These are phyloP conservation scores for Zalaria sp. DNA, from an alignment of 2,329 filamentous ascomycete genomes.

Conservation along the genomic window DNA sequence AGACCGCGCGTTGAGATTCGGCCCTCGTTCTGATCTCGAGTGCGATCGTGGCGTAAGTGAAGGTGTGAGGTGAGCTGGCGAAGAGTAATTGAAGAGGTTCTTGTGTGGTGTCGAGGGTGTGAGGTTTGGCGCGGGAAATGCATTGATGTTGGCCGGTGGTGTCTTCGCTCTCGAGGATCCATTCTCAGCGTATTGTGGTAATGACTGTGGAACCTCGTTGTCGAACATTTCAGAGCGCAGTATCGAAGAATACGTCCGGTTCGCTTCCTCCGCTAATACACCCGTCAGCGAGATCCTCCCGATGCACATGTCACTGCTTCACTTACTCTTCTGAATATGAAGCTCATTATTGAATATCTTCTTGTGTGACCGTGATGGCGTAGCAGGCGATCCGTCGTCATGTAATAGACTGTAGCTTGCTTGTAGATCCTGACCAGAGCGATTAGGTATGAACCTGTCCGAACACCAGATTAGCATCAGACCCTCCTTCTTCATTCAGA, in stretches of 20 bases:
- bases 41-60: constrained; percentile 55
- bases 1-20: constrained; percentile 76
- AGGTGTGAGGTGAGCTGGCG: constrained; percentile 73
- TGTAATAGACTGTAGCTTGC: constrained; percentile 86
- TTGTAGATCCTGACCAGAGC: constrained; percentile 82
- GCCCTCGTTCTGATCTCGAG: constrained; percentile 64
- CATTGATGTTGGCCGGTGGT: constrained; percentile 56
- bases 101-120: constrained; percentile 95
- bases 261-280: constrained; percentile 69
- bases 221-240: constrained; percentile 89
- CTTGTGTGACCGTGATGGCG: constrained; percentile 72
- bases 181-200: constrained; percentile 48
- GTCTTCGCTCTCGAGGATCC: constrained; percentile 46
- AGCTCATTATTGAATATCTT: constrained; percentile 78
- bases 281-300: background rate
- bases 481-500: background rate
- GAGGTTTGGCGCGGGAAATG: constrained; percentile 55
- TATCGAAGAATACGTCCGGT: constrained; percentile 78
- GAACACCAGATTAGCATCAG: background rate
- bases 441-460: constrained; percentile 81
- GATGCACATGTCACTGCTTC: too few relatives aligned
- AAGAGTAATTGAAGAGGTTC: constrained; percentile 81
- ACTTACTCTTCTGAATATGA: constrained; percentile 81
- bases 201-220: constrained; percentile 68
- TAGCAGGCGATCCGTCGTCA: constrained; percentile 85